Evolutionary conservation across 2,329 filamentous ascomycete species (phyloP).

Genomic region (Seiridium cupressi): DNA sequence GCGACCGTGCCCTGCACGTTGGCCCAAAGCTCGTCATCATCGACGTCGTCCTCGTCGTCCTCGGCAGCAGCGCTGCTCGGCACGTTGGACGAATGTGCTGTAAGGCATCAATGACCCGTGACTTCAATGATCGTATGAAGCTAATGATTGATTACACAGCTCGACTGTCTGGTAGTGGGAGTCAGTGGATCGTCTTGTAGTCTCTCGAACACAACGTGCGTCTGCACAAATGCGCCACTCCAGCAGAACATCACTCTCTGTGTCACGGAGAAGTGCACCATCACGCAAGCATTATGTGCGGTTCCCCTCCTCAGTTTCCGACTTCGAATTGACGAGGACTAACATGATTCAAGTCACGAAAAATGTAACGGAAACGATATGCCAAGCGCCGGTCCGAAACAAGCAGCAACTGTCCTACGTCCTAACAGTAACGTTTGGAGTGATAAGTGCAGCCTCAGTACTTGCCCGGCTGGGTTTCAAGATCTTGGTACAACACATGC

Average conservation of each 20-base stretch:
- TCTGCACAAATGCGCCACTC: constrained; percentile 27
- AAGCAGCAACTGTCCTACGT: constrained; percentile 30
- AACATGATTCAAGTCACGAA: constrained; percentile 9
- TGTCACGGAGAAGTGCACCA: constrained; percentile 24
- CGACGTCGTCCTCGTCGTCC: neutral
- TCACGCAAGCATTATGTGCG: constrained; percentile 30
- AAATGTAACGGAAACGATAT: constrained; percentile 22
- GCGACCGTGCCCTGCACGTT: neutral
- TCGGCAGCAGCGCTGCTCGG: constrained; percentile 9
- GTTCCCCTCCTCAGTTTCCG: neutral
- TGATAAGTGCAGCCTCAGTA: constrained; percentile 37
- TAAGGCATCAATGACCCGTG: constrained; percentile 14
- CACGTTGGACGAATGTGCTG: constrained; percentile 29
- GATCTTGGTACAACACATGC: constrained; percentile 27
- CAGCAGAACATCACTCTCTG: constrained; percentile 24
- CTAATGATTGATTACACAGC: neutral
- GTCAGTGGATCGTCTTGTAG: constrained; percentile 24
- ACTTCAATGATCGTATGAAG: neutral
- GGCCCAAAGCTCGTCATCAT: neutral
- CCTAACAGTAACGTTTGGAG: constrained; percentile 30
- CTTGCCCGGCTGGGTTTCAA: constrained; percentile 38
- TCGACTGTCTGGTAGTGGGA: constrained; percentile 18
- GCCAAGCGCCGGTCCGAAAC: constrained; percentile 25
- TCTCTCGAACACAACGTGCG: constrained; percentile 25
- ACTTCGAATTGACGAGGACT: neutral